A percentile compares a stretch with the other conserved stretches of the same genome.
These are phyloP conservation scores for Clonostachys rhizophaga DNA, from an alignment of 2,329 filamentous ascomycete genomes.

Conservation along the genomic window DNA sequence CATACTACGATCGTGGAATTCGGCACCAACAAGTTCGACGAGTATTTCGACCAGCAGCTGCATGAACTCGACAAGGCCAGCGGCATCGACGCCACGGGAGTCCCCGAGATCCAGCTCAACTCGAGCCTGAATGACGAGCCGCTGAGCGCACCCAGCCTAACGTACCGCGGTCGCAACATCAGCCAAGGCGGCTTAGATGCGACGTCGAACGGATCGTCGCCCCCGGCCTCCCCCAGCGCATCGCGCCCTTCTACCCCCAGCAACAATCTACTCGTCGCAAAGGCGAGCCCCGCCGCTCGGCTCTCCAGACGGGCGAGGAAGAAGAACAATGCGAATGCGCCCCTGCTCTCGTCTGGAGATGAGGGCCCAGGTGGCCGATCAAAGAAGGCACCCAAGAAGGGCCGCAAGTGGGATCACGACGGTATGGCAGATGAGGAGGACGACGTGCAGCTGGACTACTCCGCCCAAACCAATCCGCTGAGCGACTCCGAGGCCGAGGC, in stretches of 20 bases:
- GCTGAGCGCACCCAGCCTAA: conserved; percentile 27
- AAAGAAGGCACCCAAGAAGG: conserved; percentile 64
- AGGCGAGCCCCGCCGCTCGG: conserved; percentile 69
- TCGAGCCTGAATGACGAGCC: conserved; percentile 5
- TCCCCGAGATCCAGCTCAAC: not conserved
- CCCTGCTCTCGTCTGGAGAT: conserved; percentile 76
- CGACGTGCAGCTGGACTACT: conserved; percentile 82
- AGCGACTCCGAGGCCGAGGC: conserved; percentile 48
- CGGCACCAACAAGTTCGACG: conserved; percentile 62
- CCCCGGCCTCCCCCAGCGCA: conserved; percentile 64
- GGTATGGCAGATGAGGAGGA: conserved; percentile 83
- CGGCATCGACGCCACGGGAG: not conserved
- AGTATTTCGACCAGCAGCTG: conserved; percentile 92
- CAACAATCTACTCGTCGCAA: conserved; percentile 62
- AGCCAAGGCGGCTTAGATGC: conserved; percentile 24
- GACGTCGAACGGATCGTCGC: conserved; percentile 53
- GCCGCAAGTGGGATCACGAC: conserved; percentile 88
- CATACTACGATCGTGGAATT: conserved; percentile 77
- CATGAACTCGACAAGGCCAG: conserved; percentile 67
- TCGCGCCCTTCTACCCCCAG: conserved; percentile 77
- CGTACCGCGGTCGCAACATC: conserved; percentile 29
- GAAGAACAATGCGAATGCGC: conserved; percentile 54
- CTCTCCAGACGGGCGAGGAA: conserved; percentile 77
- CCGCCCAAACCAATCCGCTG: conserved; percentile 51
- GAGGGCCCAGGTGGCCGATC: conserved; percentile 50